Evolutionary conservation across 805 yeast genomes (phyloP), one percentile per base, ranked within the genome.

Genomic region (Kodamaea leandrae): DNA sequence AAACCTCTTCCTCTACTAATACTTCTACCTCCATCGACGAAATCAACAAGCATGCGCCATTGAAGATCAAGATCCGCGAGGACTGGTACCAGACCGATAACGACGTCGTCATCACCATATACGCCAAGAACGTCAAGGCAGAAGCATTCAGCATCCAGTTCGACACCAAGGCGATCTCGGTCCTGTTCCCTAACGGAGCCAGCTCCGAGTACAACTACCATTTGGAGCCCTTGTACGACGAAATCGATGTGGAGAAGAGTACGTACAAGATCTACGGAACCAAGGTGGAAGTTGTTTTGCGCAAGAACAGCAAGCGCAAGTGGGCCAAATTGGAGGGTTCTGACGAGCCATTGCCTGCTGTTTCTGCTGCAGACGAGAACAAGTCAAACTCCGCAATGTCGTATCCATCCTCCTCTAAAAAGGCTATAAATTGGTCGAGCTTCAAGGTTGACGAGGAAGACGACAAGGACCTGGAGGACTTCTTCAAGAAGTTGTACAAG

Each of bases 401-500:
- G 6, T 82, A 84, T 50, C 91, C 93, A 9, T 54, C 81, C 1
- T 78, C 93, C 0, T 76, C 90, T 1, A 74, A 74, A 36, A 79
- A 76, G 44, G 67, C 74, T 5, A 66, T 72, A 15, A 82, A 89
- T 55, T 88, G 96, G 96, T 75, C 84, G 14, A 63, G 52, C 15
- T 65, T 69, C 48, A 67, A 73, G 33, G 54, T 83, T 16, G 73
- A 68, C 5, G 78, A 74, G 3, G 68, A 61, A 0, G 74, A 66
- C 9, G 68, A 70, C 0, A 70, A 68, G 10, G 77, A 74, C 17
- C 78, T 79, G 2, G 78, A 80, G 45, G 81, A 72, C 1, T 90
- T 93, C 53, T 93, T 93, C 66, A 76, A 79, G 51, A 72, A 79
- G 48, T 56, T 93, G 8, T 93, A 84, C 63, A 73, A 74, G 19